Conservation (phyloP, 306 rosid species). For the Gynostemma pentaphyllum region DNA sequence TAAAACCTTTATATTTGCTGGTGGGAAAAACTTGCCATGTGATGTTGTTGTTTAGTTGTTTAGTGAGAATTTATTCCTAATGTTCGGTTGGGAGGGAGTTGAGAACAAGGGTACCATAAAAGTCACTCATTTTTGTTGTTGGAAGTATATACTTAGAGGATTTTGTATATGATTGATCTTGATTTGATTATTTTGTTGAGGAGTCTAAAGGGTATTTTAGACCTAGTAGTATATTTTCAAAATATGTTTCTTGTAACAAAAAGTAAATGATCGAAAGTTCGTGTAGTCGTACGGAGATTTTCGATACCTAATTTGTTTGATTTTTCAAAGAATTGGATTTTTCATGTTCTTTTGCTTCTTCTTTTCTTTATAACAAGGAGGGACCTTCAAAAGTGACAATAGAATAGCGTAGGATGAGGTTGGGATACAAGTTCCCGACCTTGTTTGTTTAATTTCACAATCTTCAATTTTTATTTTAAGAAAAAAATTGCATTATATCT, state of each 20-base stretch:
- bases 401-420: background rate
- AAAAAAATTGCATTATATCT: too few relatives aligned
- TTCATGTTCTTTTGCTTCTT: background rate
- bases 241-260: background rate
- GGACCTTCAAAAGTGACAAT: background rate
- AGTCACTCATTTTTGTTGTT: slow-evolving; percentile 2
- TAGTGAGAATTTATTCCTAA: slow-evolving; percentile 16
- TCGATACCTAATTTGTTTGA: background rate
- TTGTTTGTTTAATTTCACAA: background rate
- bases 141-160: background rate
- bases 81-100: slow-evolving; percentile 37
- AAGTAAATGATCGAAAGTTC: background rate
- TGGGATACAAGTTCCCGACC: background rate
- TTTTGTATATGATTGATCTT: background rate
- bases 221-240: background rate
- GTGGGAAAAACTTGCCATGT: slow-evolving; percentile 17
- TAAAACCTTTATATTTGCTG: background rate
- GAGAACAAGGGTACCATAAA: slow-evolving; percentile 6
- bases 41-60: slow-evolving; percentile 12
- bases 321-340: background rate
- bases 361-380: background rate
- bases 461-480: background rate
- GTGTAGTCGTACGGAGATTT: background rate
- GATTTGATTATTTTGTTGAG: background rate
- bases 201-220: background rate